These are phyloP conservation scores for Crithidia thermophila DNA, from an alignment of 208 protist genomes.

Conservation along the genomic window DNA sequence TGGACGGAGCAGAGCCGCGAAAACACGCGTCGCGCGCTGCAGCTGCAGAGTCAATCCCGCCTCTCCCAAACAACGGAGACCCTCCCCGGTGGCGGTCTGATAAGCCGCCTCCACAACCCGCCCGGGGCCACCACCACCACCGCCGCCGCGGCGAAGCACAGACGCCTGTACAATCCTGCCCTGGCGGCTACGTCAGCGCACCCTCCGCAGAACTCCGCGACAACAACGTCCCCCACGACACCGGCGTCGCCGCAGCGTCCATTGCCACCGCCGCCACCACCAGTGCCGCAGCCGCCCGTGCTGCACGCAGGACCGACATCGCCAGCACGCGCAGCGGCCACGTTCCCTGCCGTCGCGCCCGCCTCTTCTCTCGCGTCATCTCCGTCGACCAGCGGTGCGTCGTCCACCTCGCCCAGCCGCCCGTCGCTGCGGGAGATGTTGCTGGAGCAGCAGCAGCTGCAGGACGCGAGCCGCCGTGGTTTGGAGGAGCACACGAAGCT, in stretches of 20 bases:
- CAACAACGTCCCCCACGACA: background rate
- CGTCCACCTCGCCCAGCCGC: background rate
- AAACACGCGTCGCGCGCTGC: constrained; percentile 29
- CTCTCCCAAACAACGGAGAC: constrained; percentile 19
- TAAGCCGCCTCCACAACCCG: background rate
- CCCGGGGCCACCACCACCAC: background rate
- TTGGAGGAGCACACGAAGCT: constrained; percentile 47
- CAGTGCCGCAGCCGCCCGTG: background rate
- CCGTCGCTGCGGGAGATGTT: constrained; percentile 66
- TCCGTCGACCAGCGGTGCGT: background rate
- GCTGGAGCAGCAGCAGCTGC: constrained; percentile 57
- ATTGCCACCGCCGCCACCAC: background rate
- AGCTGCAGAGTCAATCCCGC: constrained; percentile 24
- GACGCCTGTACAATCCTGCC: constrained; percentile 7
- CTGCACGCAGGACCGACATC: background rate
- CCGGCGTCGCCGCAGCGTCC: background rate
- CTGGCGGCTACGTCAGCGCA: too few relatives aligned
- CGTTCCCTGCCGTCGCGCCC: background rate
- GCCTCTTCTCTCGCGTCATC: background rate
- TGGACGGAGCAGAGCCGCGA: constrained; percentile 39
- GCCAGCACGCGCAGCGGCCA: background rate
- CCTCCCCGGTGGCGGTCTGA: background rate
- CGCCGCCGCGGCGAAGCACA: background rate
- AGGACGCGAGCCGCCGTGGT: constrained; percentile 35
- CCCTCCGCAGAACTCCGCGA: background rate